These are phyloP conservation scores for Clavariopsis aquatica DNA, from an alignment of 495 filamentous ascomycete genomes.

Conservation along the genomic window DNA sequence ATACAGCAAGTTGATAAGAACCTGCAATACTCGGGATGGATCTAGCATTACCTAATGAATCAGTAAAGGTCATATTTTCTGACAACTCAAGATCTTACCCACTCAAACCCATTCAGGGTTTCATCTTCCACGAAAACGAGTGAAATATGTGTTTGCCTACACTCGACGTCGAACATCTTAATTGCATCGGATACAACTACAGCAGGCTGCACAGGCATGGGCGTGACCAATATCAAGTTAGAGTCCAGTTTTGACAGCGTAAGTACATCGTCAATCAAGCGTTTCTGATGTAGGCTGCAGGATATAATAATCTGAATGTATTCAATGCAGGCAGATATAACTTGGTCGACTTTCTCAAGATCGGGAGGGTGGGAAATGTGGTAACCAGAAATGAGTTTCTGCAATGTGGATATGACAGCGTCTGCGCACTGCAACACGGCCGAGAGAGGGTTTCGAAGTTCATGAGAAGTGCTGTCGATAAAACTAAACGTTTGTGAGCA, in stretches of 20 bases:
- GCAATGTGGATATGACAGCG: conserved; percentile 14
- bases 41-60: too few relatives aligned
- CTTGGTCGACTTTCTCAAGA: background rate
- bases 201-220: conserved; percentile 12
- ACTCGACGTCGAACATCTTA: conserved; percentile 25
- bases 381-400: background rate
- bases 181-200: conserved; percentile 14
- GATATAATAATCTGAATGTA: conserved; percentile 19
- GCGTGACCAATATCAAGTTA: conserved; percentile 16
- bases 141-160: background rate
- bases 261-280: conserved; percentile 28
- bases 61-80: too few relatives aligned
- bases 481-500: conserved; percentile 7
- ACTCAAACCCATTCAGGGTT: conserved; percentile 8
- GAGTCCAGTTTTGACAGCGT: conserved; percentile 32
- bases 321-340: conserved; percentile 7
- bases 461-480: conserved; percentile 26
- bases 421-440: conserved; percentile 26
- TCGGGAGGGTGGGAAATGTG: background rate
- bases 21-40: conserved; percentile 15
- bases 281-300: conserved; percentile 28
- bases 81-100: too few relatives aligned
- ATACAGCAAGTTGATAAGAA: conserved; percentile 19
- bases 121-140: conserved; percentile 16
- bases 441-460: conserved; percentile 23